phyloP scores from a whole-genome alignment of 140 eudicot species.

The Senecio squalidus region DNA sequence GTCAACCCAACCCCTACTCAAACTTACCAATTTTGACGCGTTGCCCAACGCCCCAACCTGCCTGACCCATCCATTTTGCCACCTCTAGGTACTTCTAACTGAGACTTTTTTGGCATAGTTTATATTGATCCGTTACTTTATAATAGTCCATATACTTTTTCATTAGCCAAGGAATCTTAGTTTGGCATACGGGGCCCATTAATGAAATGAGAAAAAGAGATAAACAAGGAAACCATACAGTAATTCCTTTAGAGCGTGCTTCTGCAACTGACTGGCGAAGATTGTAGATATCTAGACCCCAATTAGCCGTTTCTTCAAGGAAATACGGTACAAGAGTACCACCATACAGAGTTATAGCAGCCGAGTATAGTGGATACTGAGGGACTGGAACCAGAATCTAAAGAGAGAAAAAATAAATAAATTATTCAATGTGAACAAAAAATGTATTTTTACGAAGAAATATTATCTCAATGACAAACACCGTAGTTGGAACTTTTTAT shows the following conservation, averaged over 20 bases:
- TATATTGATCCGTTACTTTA: too few species aligned
- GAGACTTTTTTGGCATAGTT: too few species aligned
- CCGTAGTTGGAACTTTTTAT: background rate
- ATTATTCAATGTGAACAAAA: background rate
- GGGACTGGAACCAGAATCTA: constrained; percentile 98
- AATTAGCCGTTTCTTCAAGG: constrained; percentile 90
- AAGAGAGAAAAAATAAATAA: background rate
- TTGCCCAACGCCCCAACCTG: background rate
- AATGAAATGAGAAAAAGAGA: constrained; percentile 7
- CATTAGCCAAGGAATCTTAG: background rate
- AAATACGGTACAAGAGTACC: constrained; percentile 96
- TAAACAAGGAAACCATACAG: constrained; percentile 42
- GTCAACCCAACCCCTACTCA: too few species aligned
- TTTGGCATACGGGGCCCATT: constrained; percentile 8
- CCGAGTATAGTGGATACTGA: constrained; percentile 97
- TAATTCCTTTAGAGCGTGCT: constrained; percentile 78
- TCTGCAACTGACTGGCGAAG: constrained; percentile 83
- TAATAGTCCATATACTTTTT: background rate
- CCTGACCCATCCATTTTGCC: background rate
- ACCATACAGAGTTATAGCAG: constrained; percentile 80
- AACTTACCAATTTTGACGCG: too few species aligned
- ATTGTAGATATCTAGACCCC: constrained; percentile 90
- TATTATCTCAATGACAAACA: background rate
- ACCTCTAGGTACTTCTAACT: background rate
- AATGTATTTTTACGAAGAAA: background rate